Evolutionary conservation across 495 filamentous ascomycete species (phyloP).

Genomic region (Saxophila tyrrhenica): DNA sequence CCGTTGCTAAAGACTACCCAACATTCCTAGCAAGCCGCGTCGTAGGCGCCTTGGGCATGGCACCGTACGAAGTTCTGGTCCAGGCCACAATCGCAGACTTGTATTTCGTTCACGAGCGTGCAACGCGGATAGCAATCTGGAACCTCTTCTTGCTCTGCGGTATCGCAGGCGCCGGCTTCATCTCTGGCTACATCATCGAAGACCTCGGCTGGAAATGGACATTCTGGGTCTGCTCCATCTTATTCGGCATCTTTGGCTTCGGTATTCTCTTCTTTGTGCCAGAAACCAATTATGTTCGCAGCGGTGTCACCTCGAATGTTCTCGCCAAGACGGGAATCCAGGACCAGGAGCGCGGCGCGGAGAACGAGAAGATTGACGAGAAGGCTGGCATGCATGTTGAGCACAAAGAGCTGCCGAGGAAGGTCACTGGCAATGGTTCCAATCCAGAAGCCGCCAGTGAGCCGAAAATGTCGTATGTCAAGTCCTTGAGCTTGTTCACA

Average conservation of each 20-base stretch:
- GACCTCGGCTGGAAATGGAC: slow-evolving; percentile 35
- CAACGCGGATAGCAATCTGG: slow-evolving; percentile 52
- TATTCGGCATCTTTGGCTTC: slow-evolving; percentile 39
- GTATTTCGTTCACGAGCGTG: slow-evolving; percentile 48
- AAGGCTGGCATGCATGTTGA: slow-evolving; percentile 12
- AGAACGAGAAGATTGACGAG: slow-evolving; percentile 23
- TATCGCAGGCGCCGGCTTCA: slow-evolving; percentile 26
- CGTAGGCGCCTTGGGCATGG: slow-evolving; percentile 43
- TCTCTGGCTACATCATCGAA: slow-evolving; percentile 31
- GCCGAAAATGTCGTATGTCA: slow-evolving; percentile 22
- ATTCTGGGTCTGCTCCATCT: slow-evolving; percentile 36
- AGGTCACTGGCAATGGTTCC: not conserved
- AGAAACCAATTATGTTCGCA: slow-evolving; percentile 41
- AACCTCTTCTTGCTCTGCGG: slow-evolving; percentile 47
- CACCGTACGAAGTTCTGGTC: slow-evolving; percentile 47
- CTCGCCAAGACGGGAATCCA: slow-evolving; percentile 17
- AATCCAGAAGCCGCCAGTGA: slow-evolving; percentile 5
- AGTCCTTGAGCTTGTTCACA: slow-evolving; percentile 25
- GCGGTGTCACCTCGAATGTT: slow-evolving; percentile 18
- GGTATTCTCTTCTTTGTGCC: slow-evolving; percentile 40
- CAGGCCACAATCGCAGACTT: slow-evolving; percentile 34
- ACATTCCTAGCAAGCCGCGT: slow-evolving; percentile 47
- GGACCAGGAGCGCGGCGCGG: slow-evolving; percentile 15
- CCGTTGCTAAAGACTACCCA: slow-evolving; percentile 39
- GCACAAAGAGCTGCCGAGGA: not conserved